These are phyloP conservation scores for Rhynchosporium graminicola DNA, from an alignment of 2,329 filamentous ascomycete species.

Conservation along the genomic window DNA sequence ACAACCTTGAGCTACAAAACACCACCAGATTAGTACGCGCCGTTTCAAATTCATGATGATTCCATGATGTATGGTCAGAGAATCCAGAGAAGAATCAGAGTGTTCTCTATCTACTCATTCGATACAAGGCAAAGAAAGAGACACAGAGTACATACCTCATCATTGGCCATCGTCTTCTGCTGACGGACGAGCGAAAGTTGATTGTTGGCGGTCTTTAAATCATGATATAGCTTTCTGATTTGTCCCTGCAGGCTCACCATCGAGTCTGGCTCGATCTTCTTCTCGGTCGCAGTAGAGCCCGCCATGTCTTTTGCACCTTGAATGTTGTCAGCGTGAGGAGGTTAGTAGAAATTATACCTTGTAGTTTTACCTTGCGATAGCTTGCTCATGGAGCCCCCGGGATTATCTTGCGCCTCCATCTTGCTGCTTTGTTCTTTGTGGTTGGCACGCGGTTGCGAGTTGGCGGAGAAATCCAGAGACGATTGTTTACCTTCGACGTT, in stretches of 20 bases:
- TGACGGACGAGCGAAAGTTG: conserved; percentile 7
- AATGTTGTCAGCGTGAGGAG: neutral
- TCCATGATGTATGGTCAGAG: too few species aligned
- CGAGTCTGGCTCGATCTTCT: neutral
- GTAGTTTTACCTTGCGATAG: neutral
- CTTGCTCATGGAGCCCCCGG: neutral
- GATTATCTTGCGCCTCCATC: neutral
- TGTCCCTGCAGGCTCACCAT: neutral
- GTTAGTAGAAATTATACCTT: neutral
- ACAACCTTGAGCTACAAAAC: neutral
- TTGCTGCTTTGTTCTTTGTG: neutral
- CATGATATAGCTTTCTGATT: neutral
- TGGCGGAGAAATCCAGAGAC: neutral
- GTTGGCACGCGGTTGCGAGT: neutral
- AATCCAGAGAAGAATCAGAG: too few species aligned
- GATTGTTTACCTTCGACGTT: conserved; percentile 3
- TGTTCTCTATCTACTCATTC: neutral
- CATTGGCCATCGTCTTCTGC: conserved; percentile 7
- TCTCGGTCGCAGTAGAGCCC: neutral
- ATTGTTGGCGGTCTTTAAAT: conserved; percentile 8
- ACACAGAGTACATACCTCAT: neutral
- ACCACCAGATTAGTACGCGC: neutral
- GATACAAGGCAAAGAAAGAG: neutral
- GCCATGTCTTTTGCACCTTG: neutral
- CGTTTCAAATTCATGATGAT: neutral